phyloP scores from a whole-genome alignment of 2,329 filamentous ascomycete genomes.

The Zymoseptoria ardabiliae region DNA sequence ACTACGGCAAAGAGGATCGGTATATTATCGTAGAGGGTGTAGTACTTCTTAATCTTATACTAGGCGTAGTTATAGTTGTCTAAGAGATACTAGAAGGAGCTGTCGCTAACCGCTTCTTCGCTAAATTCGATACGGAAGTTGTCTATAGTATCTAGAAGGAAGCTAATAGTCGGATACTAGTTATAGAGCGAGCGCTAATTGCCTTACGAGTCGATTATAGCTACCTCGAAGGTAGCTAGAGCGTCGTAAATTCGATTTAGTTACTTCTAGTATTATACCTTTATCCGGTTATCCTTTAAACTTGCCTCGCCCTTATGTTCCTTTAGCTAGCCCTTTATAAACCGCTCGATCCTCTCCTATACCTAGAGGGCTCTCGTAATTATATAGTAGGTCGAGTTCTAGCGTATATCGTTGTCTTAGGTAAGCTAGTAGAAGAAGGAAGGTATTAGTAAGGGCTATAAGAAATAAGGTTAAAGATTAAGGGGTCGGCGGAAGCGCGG shows the following conservation, averaged over 20 bases:
- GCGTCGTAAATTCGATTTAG: background rate
- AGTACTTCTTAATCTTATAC: conserved; percentile 2
- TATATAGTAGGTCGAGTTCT: too few relatives aligned
- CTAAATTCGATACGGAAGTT: background rate
- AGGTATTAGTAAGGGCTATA: too few relatives aligned
- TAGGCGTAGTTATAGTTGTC: background rate
- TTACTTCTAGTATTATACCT: background rate
- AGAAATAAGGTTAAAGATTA: too few relatives aligned
- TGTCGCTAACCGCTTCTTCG: background rate
- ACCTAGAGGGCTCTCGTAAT: too few relatives aligned
- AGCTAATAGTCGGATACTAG: background rate
- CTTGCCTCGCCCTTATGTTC: background rate
- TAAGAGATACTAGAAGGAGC: background rate
- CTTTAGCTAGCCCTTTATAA: too few relatives aligned
- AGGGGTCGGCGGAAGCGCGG: too few relatives aligned
- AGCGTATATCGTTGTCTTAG: too few relatives aligned
- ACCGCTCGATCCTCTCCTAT: too few relatives aligned
- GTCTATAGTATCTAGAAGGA: background rate
- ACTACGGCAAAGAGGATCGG: too few relatives aligned
- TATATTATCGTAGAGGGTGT: background rate
- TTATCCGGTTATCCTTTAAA: background rate
- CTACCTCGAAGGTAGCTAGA: background rate
- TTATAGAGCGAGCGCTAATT: background rate
- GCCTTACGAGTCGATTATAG: conserved; percentile 1
- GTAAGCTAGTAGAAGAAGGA: too few relatives aligned